phyloP scores from a whole-genome alignment of 208 protist species.

The Angomonas ambiguus region DNA sequence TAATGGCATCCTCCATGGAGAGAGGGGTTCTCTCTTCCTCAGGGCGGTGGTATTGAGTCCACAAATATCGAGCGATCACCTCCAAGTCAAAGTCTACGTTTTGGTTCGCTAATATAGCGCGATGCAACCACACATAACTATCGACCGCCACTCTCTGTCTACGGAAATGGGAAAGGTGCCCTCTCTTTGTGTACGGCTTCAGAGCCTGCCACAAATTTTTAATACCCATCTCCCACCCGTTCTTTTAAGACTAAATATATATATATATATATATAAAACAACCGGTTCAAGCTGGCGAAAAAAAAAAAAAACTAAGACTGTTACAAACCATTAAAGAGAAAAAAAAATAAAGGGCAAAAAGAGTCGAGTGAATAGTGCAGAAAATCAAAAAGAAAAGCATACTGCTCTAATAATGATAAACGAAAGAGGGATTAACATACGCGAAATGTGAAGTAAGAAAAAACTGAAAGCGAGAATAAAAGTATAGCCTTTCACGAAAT shows the following conservation, averaged over 20 bases:
- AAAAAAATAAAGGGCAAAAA: background rate
- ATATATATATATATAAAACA: background rate
- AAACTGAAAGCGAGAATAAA: no score
- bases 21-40: slow-evolving; percentile 1
- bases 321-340: background rate
- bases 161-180: slow-evolving; percentile 71
- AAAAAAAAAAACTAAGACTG: slow-evolving; percentile 1
- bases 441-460: no score
- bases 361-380: background rate
- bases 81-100: slow-evolving; percentile 2
- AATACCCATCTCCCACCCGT: slow-evolving; percentile 53
- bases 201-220: slow-evolving; percentile 82
- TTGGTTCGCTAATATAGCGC: slow-evolving; percentile 24
- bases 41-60: background rate
- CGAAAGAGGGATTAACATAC: background rate
- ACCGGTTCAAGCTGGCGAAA: slow-evolving; percentile 9
- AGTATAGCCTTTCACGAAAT: no score
- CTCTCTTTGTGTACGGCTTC: slow-evolving; percentile 59
- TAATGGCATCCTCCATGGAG: slow-evolving; percentile 25
- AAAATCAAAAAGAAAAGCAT: background rate
- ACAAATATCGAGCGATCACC: background rate
- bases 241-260: background rate
- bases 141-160: slow-evolving; percentile 75
- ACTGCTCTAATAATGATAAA: slow-evolving; percentile 1
- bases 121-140: slow-evolving; percentile 90